Evolutionary conservation across 176 grass and related monocot genomes (phyloP), one percentile per base, ranked within the genome.

Genomic region (Oryza glumipatula): DNA sequence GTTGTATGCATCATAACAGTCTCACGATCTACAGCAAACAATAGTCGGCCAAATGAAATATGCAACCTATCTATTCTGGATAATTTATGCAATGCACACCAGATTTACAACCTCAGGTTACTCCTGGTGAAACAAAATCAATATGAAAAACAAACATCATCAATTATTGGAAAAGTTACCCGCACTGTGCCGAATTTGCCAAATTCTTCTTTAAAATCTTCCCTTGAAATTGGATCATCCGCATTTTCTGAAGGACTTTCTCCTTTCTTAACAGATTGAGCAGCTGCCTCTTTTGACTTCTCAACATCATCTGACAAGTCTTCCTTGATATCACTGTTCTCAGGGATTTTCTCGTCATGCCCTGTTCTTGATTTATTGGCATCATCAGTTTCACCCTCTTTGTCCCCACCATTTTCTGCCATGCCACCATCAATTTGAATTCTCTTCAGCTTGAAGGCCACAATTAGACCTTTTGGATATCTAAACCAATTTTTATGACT

Each of bases 361-460:
- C 19, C 88, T 44, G 64, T n/a, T 28, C 32, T 77, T 67, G 80
- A 26, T 45, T 91, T 82, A 54, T 86, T 73, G 15, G 65, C 35
- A 76, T 9, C 22, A 21, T 77, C 74, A 73, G 32, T 73, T 3
- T 70, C 86, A 74, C 82, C 79, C 58, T 72, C 83, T 82, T 91
- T 86, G 44, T 86, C 80, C 12, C 17, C 74, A 76, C 49, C 84
- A 74, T 88, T 92, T 81, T 88, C 87, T 74, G 77, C 41, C 16
- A 43, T 17, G 19, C 36, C 46, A 77, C 75, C 61, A 86, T 81
- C 80, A 67, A 30, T 65, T 86, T 65, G 22, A 76, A 90, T 89
- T 74, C 68, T 94, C 85, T 95, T 92, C 46, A 99, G 81, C 80
- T 99, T 93, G 89, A 99, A 99, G 73, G 87, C 68, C 83, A 99